phyloP scores from a whole-genome alignment of 208 protist genomes.

The Trypanosoma cruzi region DNA sequence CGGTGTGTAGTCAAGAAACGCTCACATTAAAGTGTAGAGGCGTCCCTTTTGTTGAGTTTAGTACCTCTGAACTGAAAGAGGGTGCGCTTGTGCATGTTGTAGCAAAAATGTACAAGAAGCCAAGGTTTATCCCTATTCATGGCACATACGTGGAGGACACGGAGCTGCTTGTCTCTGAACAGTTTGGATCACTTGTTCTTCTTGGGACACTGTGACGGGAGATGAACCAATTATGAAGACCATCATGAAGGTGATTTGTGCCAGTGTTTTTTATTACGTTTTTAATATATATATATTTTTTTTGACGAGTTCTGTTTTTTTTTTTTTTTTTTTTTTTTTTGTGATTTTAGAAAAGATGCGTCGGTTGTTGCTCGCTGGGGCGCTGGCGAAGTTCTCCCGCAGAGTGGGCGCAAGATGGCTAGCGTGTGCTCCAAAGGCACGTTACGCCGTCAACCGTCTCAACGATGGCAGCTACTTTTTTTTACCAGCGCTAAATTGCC shows the following conservation, averaged over 20 bases:
- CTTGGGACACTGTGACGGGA: conserved; percentile 32
- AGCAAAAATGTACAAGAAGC: conserved; percentile 73
- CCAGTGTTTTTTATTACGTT: conserved; percentile 16
- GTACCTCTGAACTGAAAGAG: conserved; percentile 48
- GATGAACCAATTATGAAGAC: neutral
- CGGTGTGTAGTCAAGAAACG: conserved; percentile 42
- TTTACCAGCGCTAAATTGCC: neutral
- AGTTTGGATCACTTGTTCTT: conserved; percentile 68
- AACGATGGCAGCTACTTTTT: conserved; percentile 10
- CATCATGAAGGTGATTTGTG: conserved; percentile 9
- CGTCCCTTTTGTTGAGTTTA: conserved; percentile 50
- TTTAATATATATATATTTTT: conserved; percentile 16
- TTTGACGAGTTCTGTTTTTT: conserved; percentile 15
- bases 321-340: conserved; percentile 21
- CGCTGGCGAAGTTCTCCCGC: conserved; percentile 4
- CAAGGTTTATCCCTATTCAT: conserved; percentile 77
- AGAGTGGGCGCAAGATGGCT: conserved; percentile 1
- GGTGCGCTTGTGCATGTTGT: conserved; percentile 82
- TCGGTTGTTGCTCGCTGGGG: conserved; percentile 27
- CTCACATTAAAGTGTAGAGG: conserved; percentile 66
- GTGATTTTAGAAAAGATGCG: conserved; percentile 26
- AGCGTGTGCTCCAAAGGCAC: neutral
- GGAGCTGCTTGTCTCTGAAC: conserved; percentile 77
- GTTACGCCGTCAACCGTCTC: neutral
- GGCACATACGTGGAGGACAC: conserved; percentile 75